Evolutionary conservation across 2,329 filamentous ascomycete species (phyloP).

Genomic region (Clonostachys rosea): DNA sequence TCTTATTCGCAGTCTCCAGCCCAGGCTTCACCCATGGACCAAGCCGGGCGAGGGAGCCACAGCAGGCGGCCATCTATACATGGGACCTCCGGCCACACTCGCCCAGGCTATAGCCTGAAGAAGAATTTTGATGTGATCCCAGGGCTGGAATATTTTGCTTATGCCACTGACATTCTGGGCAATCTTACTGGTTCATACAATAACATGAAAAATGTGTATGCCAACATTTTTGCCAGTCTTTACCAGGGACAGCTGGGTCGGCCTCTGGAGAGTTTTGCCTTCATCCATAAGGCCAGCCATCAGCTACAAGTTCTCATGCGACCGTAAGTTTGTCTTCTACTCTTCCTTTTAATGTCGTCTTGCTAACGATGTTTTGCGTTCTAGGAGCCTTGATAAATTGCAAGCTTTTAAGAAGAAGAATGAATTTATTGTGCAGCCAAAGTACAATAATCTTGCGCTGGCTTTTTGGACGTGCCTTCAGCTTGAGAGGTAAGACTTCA

Average conservation of each 20-base stretch:
- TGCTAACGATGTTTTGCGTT: slow-evolving; percentile 1
- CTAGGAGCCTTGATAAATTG: slow-evolving; percentile 44
- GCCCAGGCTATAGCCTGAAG: slow-evolving; percentile 22
- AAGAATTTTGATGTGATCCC: slow-evolving; percentile 81
- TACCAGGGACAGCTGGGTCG: slow-evolving; percentile 87
- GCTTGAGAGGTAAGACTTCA: slow-evolving; percentile 67
- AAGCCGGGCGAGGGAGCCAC: slow-evolving; percentile 30
- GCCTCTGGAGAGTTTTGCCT: slow-evolving; percentile 76
- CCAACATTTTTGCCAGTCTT: slow-evolving; percentile 76
- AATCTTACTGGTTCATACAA: slow-evolving; percentile 74
- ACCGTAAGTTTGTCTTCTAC: slow-evolving; percentile 47
- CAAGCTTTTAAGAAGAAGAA: slow-evolving; percentile 29
- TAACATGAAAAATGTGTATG: slow-evolving; percentile 79
- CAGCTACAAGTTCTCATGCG: slow-evolving; percentile 69
- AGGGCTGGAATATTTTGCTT: slow-evolving; percentile 83
- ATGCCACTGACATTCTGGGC: slow-evolving; percentile 81
- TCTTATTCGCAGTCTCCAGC: slow-evolving; percentile 44
- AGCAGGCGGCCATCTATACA: slow-evolving; percentile 50
- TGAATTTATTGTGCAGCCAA: slow-evolving; percentile 33
- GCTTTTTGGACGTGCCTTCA: slow-evolving; percentile 94
- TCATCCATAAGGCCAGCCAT: slow-evolving; percentile 51
- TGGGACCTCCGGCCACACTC: slow-evolving; percentile 17
- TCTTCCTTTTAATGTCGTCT: background rate
- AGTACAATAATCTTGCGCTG: slow-evolving; percentile 61
- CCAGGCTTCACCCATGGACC: slow-evolving; percentile 46